A percentile compares a stretch with the other conserved stretches of the same genome.
Conservation (phyloP, 495 filamentous ascomycete species). For the Podospora pseudoanserina region DNA sequence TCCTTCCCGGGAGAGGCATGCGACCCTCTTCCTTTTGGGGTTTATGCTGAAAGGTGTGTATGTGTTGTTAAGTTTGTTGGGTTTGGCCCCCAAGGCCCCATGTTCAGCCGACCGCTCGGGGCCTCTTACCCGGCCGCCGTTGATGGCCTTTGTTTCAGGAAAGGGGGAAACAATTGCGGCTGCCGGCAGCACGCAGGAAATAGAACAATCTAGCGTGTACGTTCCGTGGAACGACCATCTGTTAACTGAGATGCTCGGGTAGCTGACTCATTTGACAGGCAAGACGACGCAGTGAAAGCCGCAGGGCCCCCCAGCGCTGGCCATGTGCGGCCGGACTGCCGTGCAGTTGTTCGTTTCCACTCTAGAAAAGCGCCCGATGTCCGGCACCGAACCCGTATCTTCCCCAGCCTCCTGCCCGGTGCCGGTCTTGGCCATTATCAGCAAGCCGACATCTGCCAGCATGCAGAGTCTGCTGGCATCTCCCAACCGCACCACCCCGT, state of each 20-base stretch:
- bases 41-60: not conserved
- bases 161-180: not conserved
- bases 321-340: not conserved
- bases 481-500: not conserved
- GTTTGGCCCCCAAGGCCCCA: not conserved
- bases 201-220: slow-evolving; percentile 1
- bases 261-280: slow-evolving; percentile 1
- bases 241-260: not conserved
- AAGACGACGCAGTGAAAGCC: not conserved
- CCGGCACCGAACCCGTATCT: not conserved
- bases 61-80: not conserved
- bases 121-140: not conserved
- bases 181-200: not conserved
- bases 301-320: not conserved
- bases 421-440: not conserved
- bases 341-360: not conserved
- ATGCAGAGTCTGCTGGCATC: not conserved
- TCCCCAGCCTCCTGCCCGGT: not conserved
- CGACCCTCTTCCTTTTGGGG: not conserved
- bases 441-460: not conserved
- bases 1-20: not conserved
- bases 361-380: not conserved
- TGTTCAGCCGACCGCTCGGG: slow-evolving; percentile 1
- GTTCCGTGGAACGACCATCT: not conserved
- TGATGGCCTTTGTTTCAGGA: not conserved